Evolutionary conservation across 768 basidiomycete species (phyloP), one percentile per base, ranked within the genome.

Genomic region (Rhodotorula graminis): DNA sequence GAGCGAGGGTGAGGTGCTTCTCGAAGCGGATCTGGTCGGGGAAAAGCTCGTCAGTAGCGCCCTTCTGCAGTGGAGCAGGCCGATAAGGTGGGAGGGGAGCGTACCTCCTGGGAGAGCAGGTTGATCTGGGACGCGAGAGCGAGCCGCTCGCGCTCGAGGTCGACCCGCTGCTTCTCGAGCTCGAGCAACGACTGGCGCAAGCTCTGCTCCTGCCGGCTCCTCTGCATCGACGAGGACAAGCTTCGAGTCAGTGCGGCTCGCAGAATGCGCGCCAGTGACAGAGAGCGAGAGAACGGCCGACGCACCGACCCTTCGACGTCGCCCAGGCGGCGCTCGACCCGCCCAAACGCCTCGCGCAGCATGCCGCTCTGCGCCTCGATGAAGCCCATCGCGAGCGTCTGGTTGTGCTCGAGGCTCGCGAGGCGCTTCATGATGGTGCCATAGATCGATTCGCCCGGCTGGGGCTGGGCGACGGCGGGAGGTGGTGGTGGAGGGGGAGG

Each of bases 361-460:
- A 87, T 86, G 23, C 85, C 81, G 0, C 88, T 90, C 78, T 98
- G 95, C 78, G 94, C 92, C 77, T 93, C 93, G 21, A 96, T 88
- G 79, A 96, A 98, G 27, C 87, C 81, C 31, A 88, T 85, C 57
- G 91, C 89, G 8, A 97, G 84, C 0, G 91, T 91, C 61, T 93
- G 90, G 77, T 94, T 96, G 16, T 86, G 85, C 80, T 98, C 94
- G 23, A 98, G 85, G 12, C 87, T 86, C 5, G 87, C 86, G 19
- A 99, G 85, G 14, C 93, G 88, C 76, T 96, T 95, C 88, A 94
- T 94, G 76, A 98, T 99, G 21, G 89, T 91, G 15, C 93, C 89
- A 78, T 96, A 98, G 75, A 99, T 93, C 3, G 92, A 94, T 80
- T 99, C 96, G 33, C 91, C 91, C 21, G 75, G 71, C 52, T 75